Evolutionary conservation across 352 stramenopile species (phyloP), one percentile per base, ranked within the genome.

Genomic region (Phytophthora meadii): DNA sequence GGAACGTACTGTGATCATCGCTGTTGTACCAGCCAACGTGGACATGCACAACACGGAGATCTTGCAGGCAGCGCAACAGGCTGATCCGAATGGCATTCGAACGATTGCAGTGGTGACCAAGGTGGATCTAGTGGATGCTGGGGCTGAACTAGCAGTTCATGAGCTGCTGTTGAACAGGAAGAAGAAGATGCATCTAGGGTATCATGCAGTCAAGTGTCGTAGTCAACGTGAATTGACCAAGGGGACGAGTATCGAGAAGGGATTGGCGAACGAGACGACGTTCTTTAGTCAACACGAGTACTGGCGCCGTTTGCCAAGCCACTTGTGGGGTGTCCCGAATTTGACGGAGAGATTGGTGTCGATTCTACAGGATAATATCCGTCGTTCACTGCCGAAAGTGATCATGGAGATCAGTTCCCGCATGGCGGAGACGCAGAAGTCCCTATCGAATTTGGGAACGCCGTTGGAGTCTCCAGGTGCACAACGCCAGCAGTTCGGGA

Each of bases 41-140:
- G 89, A 95, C 47, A 89, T 97, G 67, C 85, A 92, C 59, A 95
- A 90, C 40, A 88, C 86, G 30, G 89, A 94, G 61, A 93, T 97
- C 30, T 54, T 97, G 48, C 73, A 88, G 40, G 79, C 80, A 5
- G 84, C 84, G 1, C 58, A 84, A 48, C 76, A 89, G 52, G 87
- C 83, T 9, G 89, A 97, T 65, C 72, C 82, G 4, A 61, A 73
- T 8, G 88, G 82, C 9, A 68, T 68, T 22, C 85, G 90, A 19
- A 97, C 88, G 0, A 95, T 97, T 59, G 85, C 86, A 2, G 88
- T 97, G 3, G 75, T 97, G 44, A 97, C 90, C 7, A 97, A 97
- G 69, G 74, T 93, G 42, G 90, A 97, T 76, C 72, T 96, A 40
- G 90, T 97, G 46, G 87, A 97, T 79, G 63, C 65, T 60, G 90